Evolutionary conservation across 768 basidiomycete species (phyloP), one percentile per base, ranked within the genome.

Genomic region (Fistulinella prunicolor): DNA sequence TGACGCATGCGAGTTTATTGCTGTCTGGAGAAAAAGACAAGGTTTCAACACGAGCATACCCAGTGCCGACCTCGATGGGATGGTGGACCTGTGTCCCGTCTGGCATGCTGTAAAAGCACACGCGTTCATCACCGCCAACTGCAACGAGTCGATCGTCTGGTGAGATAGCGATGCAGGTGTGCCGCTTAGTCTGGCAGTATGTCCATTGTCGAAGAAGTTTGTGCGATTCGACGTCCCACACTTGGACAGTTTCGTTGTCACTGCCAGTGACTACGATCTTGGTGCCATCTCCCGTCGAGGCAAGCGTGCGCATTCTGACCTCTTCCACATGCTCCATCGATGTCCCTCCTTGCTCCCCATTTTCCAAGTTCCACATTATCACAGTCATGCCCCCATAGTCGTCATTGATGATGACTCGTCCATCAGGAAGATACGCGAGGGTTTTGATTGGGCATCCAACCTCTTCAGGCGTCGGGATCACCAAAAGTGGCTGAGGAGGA

Each of bases 381-480:
- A 36, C 17, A 4, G 35, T 36, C 13, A n/a, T n/a, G n/a, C n/a
- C n/a, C n/a, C n/a, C n/a, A n/a, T n/a, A n/a, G n/a, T 16, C 17
- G 17, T 36, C 17, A 7, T n/a, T 10, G 6, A 16, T 36, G 10
- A 36, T 23, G 3, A 40, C 16, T n/a, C 37, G 35, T 3, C 49
- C 30, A 14, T 43, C 49, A 13, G 23, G 44, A 9, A 54, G 37
- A 21, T 41, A 54, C 13, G n/a, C n/a, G n/a, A n/a, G n/a, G n/a
- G n/a, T n/a, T n/a, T n/a, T n/a, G n/a, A n/a, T n/a, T n/a, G n/a
- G n/a, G n/a, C n/a, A n/a, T n/a, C n/a, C n/a, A n/a, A n/a, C n/a
- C n/a, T n/a, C n/a, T n/a, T n/a, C n/a, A n/a, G n/a, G n/a, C n/a
- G n/a, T n/a, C n/a, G n/a, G n/a, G n/a, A n/a, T n/a, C n/a, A n/a